Percentiles rank a stretch among this genome's conserved stretches.
Evolutionary conservation across 371 early-diverging fungal species (phyloP).

Genomic region (Circinella umbellata): DNA sequence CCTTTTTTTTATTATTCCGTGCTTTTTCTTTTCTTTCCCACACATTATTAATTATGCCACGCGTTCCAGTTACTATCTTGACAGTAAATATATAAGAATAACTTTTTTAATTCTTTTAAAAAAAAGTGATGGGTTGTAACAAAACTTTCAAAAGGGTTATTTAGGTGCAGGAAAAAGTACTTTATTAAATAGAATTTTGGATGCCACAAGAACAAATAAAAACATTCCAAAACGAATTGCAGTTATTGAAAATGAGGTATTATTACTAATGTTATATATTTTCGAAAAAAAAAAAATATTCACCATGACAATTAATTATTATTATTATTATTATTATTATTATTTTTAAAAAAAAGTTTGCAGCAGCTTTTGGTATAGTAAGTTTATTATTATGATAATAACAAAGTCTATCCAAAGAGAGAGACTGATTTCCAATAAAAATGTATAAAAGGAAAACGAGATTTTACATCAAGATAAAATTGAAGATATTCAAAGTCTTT

Average conservation of each 20-base stretch:
- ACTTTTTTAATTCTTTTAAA: too few relatives aligned
- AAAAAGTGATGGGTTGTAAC: too few relatives aligned
- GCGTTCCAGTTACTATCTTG: conserved; percentile 32
- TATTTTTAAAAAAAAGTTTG: conserved; percentile 21
- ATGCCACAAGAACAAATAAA: conserved; percentile 14
- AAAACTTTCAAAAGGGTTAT: conserved; percentile 16
- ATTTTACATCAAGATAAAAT: conserved; percentile 32
- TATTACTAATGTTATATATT: too few relatives aligned
- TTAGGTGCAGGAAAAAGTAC: conserved; percentile 42
- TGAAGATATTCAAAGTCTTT: conserved; percentile 35
- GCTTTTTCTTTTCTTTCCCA: conserved; percentile 1
- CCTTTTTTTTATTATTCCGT: neutral
- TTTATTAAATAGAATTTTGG: conserved; percentile 38
- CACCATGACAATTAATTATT: too few relatives aligned
- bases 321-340: too few relatives aligned
- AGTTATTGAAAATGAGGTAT: conserved; percentile 42
- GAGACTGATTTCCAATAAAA: too few relatives aligned
- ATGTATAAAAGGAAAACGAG: conserved; percentile 46
- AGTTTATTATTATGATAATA: neutral
- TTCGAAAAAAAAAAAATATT: too few relatives aligned
- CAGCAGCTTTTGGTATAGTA: conserved; percentile 44
- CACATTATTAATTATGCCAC: conserved; percentile 1
- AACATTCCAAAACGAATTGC: conserved; percentile 33
- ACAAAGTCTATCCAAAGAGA: too few relatives aligned
- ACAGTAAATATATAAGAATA: conserved; percentile 10